A percentile compares a stretch with the other conserved stretches of the same genome.
Conservation (phyloP, 805 yeast genomes). For the Wickerhamiella australiensis region DNA sequence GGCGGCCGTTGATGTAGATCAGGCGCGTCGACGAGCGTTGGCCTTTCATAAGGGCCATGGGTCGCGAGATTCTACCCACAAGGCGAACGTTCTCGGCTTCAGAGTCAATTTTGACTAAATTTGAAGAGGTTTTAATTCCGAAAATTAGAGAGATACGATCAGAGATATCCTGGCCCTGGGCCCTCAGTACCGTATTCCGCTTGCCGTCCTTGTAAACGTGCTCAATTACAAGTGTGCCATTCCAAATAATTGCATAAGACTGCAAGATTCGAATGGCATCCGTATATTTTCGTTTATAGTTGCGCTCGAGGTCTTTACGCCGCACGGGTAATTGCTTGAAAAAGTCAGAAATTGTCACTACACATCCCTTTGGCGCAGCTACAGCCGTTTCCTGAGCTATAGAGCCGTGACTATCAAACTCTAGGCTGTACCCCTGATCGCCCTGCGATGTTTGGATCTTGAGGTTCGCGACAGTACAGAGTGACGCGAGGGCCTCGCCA, state of each 20-base stretch:
- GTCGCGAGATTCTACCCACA: constrained; percentile 61
- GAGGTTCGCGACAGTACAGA: constrained; percentile 39
- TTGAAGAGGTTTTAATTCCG: constrained; percentile 54
- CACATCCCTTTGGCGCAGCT: constrained; percentile 60
- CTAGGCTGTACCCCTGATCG: constrained; percentile 48
- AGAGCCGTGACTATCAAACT: constrained; percentile 44
- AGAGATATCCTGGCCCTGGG: constrained; percentile 40
- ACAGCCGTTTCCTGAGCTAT: constrained; percentile 31
- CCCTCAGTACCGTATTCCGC: constrained; percentile 14
- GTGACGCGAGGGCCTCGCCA: constrained; percentile 55
- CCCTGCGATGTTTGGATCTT: constrained; percentile 34
- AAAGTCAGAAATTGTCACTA: constrained; percentile 43
- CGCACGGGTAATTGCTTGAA: constrained; percentile 74
- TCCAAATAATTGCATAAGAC: constrained; percentile 51
- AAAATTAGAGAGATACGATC: constrained; percentile 51
- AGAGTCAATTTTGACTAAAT: constrained; percentile 39
- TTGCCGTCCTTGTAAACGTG: constrained; percentile 31
- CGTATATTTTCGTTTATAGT: constrained; percentile 56
- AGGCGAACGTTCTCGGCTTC: not conserved
- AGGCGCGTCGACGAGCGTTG: constrained; percentile 66
- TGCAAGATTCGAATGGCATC: constrained; percentile 54
- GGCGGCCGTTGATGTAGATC: constrained; percentile 63
- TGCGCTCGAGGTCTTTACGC: constrained; percentile 55
- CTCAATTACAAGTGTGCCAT: constrained; percentile 49
- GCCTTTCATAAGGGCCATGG: constrained; percentile 62